Base-by-base conservation (phyloP, 495 filamentous ascomycete species). In the Pyronema domesticum region DNA sequence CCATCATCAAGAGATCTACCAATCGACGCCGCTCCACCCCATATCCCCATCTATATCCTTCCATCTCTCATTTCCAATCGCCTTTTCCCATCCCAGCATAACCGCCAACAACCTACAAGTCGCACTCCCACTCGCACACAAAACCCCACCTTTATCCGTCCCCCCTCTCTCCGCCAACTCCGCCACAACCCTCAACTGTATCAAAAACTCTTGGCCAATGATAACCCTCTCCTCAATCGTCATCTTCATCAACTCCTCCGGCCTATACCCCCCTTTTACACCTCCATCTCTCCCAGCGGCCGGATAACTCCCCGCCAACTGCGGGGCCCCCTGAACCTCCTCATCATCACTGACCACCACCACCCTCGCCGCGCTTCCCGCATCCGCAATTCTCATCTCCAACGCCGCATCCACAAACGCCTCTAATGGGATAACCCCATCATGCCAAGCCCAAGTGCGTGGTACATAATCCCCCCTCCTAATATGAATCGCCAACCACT, bases 21-120 rank as follows among this genome's bases (percentile, higher is more conserved):
- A 71, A 23, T 65, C 63, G 10, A 73, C 55, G 3, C 74, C 74
- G 53, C 66, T 68, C 79, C 80, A 83, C 11, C 69, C 69, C 58
- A 68, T 78, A 15, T 72, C 75, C 4, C 80, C 82, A 63, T 89
- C 84, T n/a, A 88, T 71, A 65, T 87, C 86, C 46, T 70, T 67
- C 83, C 84, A 89, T 34, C 70, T 66, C 15, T 68, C 71, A 18
- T 72, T 53, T 10, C 65, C 67, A 50, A 85, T 68, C 18, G 74
- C 79, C 5, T 67, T 72, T 15, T 85, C 80, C 84, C 84, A 87
- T 0, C 82, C 83, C 80, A 86, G 78, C 73, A 86, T 80, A 47
- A 89, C 81, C 17, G 77, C 84, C 46, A 89, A 57, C 46, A 88
- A 43, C 19, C 80, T 68, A 60, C 84, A 89, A 10, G 64, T 71